Conservation (phyloP, 345 rosid genomes). For the Hibiscus tridactylites region DNA sequence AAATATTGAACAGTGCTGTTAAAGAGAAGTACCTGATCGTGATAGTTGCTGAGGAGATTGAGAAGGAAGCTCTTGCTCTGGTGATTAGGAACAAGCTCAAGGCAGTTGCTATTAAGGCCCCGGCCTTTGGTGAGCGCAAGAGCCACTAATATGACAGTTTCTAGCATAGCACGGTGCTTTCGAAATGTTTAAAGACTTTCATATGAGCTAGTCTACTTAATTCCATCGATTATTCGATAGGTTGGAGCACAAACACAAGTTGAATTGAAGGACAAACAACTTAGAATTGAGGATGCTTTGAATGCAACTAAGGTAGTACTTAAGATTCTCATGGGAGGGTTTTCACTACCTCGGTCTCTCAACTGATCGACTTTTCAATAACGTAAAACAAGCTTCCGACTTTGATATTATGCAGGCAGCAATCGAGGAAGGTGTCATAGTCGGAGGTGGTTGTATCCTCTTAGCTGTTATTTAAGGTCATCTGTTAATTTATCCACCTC, state of each 20-base stretch:
- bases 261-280: conserved; percentile 84
- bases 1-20: conserved; percentile 73
- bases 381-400: conserved; percentile 8
- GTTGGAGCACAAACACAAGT: conserved; percentile 92
- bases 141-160: conserved; percentile 25
- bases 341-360: no score
- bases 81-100: conserved; percentile 75
- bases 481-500: no score
- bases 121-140: conserved; percentile 84
- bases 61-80: conserved; percentile 72
- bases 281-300: conserved; percentile 80
- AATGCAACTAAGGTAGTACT: conserved; percentile 79
- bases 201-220: conserved; percentile 1
- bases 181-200: not conserved
- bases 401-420: conserved; percentile 52
- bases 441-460: conserved; percentile 88
- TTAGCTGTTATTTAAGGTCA: not conserved
- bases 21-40: conserved; percentile 74
- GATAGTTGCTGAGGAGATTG: conserved; percentile 74
- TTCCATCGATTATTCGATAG: conserved; percentile 26
- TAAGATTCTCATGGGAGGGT: not conserved
- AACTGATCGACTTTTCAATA: not conserved
- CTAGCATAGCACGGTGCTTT: not conserved
- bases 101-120: conserved; percentile 85
- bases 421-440: conserved; percentile 89